phyloP scores from a whole-genome alignment of 2,329 filamentous ascomycete genomes.

The Chrysosporium queenslandicum region DNA sequence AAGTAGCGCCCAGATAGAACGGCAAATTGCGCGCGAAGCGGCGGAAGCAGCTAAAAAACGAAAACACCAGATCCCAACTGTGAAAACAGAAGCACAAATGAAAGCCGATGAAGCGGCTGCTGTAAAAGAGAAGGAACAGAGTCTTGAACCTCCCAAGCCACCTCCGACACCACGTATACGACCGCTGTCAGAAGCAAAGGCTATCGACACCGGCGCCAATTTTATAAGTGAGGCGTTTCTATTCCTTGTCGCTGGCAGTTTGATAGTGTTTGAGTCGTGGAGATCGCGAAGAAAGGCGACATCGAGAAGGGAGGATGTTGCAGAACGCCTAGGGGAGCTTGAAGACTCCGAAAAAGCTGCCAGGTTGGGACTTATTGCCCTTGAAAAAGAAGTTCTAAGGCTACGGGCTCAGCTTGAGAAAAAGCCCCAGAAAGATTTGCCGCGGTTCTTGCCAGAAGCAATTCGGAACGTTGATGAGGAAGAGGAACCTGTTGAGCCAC shows the following conservation, averaged over 20 bases:
- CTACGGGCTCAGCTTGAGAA: constrained; percentile 32
- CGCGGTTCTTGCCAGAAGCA: constrained; percentile 33
- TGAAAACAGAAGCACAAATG: constrained; percentile 52
- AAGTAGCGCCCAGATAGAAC: constrained; percentile 45
- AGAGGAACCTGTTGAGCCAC: constrained; percentile 19
- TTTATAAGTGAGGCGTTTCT: constrained; percentile 60
- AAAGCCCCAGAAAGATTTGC: constrained; percentile 21
- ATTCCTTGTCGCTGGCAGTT: constrained; percentile 52
- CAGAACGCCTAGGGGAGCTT: constrained; percentile 49
- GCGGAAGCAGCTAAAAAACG: constrained; percentile 47
- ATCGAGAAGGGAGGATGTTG: constrained; percentile 50
- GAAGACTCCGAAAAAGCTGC: constrained; percentile 42
- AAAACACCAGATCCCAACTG: constrained; percentile 46
- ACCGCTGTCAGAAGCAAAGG: constrained; percentile 56
- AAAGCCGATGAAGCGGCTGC: constrained; percentile 46
- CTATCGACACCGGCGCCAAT: constrained; percentile 59
- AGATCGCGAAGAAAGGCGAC: constrained; percentile 52
- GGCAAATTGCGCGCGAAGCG: constrained; percentile 40
- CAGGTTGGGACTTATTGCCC: constrained; percentile 32
- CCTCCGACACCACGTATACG: constrained; percentile 47
- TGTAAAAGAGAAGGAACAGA: constrained; percentile 34
- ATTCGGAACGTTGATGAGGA: constrained; percentile 31
- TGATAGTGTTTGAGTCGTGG: constrained; percentile 55
- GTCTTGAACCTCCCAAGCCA: constrained; percentile 40
- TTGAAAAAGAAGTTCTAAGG: constrained; percentile 40